Evolutionary conservation across 192 early-diverging fungal species (phyloP), one percentile per base, ranked within the genome.

Genomic region (Entomortierella beljakovae): DNA sequence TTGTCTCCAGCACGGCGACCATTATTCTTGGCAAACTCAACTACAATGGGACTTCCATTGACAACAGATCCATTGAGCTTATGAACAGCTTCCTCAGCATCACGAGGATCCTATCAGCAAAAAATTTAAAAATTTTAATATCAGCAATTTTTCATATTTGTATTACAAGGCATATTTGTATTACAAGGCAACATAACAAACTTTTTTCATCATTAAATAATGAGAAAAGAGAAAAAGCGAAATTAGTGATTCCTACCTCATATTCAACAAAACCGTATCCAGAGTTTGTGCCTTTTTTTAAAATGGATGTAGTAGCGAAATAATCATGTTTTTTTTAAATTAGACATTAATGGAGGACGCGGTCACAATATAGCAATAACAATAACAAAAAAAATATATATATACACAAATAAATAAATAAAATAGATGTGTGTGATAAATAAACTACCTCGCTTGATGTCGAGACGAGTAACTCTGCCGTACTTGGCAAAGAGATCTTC

Each of bases 11-110:
- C 84, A 65, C 82, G 79, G 58, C 81, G 82, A 34, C 84, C 86
- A 32, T 82, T 82, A 54, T 87, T 87, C 80, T 87, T 87, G 51
- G 86, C 86, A 65, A 84, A 87, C 62, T 87, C 86, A 40, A 87
- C 86, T 32, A 87, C 82, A 53, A 86, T 81, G 26, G 59, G 51
- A 66, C 54, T 70, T 25, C 67, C 75, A 51, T 80, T 82, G 32
- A 86, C 83, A 65, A 75, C 46, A 22, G 70, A 53, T 28, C 65
- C 76, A 34, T 82, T 85, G 40, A 82, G 70, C 33, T 68, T 80
- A 32, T 81, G 73, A 28, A 85, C 70, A 55, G 83, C 83, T 59
- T 85, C 83, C 35, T 85, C 83, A 64, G 81, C 83, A 68, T 85
- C 83, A 54, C 83, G 83, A 40, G 61, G 61, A 64, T 79, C 75